These are phyloP conservation scores for Forsythia viridissima DNA, from an alignment of 257 asterid species.

Conservation along the genomic window DNA sequence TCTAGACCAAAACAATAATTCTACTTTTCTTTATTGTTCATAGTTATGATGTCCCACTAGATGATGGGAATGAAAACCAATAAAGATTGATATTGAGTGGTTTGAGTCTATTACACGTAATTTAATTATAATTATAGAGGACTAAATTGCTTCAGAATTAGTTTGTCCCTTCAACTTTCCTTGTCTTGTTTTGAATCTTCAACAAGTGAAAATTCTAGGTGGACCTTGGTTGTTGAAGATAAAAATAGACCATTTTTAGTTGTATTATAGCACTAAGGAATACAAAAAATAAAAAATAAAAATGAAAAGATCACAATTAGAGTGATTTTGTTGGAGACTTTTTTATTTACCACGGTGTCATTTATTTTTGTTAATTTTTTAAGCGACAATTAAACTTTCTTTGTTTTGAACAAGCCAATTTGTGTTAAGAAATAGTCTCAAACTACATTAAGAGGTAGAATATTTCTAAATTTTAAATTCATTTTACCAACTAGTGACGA, in stretches of 20 bases:
- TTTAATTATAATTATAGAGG: not conserved
- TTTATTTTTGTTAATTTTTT: too few species aligned
- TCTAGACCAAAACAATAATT: not conserved
- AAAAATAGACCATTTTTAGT: not conserved
- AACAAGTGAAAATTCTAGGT: not conserved
- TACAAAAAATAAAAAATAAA: too few species aligned
- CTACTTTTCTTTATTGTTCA: not conserved
- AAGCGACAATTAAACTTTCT: not conserved
- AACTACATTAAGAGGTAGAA: too few species aligned
- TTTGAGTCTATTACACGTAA: not conserved
- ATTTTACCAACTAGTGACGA: too few species aligned
- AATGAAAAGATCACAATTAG: too few species aligned
- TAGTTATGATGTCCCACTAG: not conserved
- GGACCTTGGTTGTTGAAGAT: not conserved
- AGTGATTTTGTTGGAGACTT: too few species aligned
- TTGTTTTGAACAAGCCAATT: not conserved
- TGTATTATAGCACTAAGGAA: not conserved
- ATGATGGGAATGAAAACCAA: not conserved
- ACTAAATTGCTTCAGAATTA: not conserved
- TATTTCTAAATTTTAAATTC: too few species aligned
- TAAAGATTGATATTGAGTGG: not conserved
- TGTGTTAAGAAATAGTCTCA: too few species aligned
- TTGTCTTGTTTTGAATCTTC: not conserved
- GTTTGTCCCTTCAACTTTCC: not conserved
- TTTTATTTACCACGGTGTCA: not conserved